Percentiles rank a stretch among this genome's conserved stretches.
Evolutionary conservation across 495 filamentous ascomycete genomes (phyloP).

Genomic region (Penicillium diatomitis): DNA sequence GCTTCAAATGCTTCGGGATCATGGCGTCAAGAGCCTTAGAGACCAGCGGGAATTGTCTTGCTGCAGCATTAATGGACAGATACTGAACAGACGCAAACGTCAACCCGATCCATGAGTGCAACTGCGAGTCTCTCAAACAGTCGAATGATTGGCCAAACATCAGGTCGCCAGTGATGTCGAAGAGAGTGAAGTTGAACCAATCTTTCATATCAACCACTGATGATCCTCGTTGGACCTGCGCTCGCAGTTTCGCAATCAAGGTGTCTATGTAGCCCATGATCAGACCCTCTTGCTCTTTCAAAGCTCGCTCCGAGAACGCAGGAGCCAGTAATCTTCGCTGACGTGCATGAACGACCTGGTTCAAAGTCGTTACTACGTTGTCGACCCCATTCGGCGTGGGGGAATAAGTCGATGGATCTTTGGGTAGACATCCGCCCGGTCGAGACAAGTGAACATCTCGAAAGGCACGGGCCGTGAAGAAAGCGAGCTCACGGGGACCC

Average conservation of each 20-base stretch:
- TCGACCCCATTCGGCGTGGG: slow-evolving; percentile 14
- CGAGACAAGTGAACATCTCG: slow-evolving; percentile 49
- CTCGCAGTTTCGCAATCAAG: slow-evolving; percentile 23
- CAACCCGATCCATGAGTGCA: slow-evolving; percentile 40
- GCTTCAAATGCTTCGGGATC: slow-evolving; percentile 5
- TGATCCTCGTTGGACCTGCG: background rate
- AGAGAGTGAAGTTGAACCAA: slow-evolving; percentile 32
- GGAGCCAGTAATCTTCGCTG: slow-evolving; percentile 32
- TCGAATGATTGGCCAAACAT: slow-evolving; percentile 44
- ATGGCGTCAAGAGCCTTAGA: slow-evolving; percentile 3
- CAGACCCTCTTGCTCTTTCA: slow-evolving; percentile 28
- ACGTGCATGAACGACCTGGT: slow-evolving; percentile 22
- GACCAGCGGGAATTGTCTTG: slow-evolving; percentile 25
- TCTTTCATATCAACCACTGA: slow-evolving; percentile 13
- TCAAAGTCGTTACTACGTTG: slow-evolving; percentile 12
- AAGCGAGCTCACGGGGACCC: slow-evolving; percentile 46
- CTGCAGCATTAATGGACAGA: slow-evolving; percentile 9
- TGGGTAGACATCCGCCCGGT: slow-evolving; percentile 22
- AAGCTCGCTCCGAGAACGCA: slow-evolving; percentile 39
- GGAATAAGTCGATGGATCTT: slow-evolving; percentile 16
- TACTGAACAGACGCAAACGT: slow-evolving; percentile 29
- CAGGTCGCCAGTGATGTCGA: slow-evolving; percentile 42
- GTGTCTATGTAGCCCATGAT: slow-evolving; percentile 32
- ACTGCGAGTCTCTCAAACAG: slow-evolving; percentile 29
- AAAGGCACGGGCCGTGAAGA: slow-evolving; percentile 43